These are phyloP conservation scores for Candida pseudofarinosa DNA, from an alignment of 805 yeast species.

Conservation along the genomic window DNA sequence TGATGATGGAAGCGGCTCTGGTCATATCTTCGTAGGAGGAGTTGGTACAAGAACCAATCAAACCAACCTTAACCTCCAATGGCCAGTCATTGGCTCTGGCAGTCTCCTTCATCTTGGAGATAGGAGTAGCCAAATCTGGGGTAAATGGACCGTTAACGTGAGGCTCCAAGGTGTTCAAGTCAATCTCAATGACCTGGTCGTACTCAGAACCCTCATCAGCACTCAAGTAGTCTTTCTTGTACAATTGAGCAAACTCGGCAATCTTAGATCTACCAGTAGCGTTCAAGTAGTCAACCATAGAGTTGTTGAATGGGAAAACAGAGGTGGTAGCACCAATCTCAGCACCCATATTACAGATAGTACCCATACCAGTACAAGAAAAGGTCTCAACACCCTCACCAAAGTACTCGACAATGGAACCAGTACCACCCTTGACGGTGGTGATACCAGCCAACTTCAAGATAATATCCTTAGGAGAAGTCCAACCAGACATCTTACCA, in stretches of 20 bases:
- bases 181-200: slow-evolving; percentile 88
- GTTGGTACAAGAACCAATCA: slow-evolving; percentile 97
- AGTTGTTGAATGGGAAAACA: slow-evolving; percentile 87
- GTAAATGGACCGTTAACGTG: slow-evolving; percentile 97
- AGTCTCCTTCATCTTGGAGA: slow-evolving; percentile 72
- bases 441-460: slow-evolving; percentile 86
- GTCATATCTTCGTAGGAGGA: slow-evolving; percentile 98
- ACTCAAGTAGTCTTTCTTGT: slow-evolving; percentile 55
- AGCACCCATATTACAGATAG: slow-evolving; percentile 99
- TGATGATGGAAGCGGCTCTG: slow-evolving; percentile 85
- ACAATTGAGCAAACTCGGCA: slow-evolving; percentile 72
- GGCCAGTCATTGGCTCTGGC: slow-evolving; percentile 85
- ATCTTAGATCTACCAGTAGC: slow-evolving; percentile 84
- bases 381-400: slow-evolving; percentile 89
- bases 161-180: slow-evolving; percentile 85
- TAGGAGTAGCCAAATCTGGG: slow-evolving; percentile 93
- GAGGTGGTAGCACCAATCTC: slow-evolving; percentile 99
- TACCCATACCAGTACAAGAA: slow-evolving; percentile 98
- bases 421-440: slow-evolving; percentile 98
- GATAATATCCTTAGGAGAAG: slow-evolving; percentile 96
- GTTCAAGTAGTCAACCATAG: slow-evolving; percentile 71
- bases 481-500: slow-evolving; percentile 88
- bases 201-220: slow-evolving; percentile 90
- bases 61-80: slow-evolving; percentile 77
- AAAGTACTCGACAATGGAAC: slow-evolving; percentile 91